phyloP scores from a whole-genome alignment of 176 grass and related monocot species.

The Rhynchospora breviuscula region DNA sequence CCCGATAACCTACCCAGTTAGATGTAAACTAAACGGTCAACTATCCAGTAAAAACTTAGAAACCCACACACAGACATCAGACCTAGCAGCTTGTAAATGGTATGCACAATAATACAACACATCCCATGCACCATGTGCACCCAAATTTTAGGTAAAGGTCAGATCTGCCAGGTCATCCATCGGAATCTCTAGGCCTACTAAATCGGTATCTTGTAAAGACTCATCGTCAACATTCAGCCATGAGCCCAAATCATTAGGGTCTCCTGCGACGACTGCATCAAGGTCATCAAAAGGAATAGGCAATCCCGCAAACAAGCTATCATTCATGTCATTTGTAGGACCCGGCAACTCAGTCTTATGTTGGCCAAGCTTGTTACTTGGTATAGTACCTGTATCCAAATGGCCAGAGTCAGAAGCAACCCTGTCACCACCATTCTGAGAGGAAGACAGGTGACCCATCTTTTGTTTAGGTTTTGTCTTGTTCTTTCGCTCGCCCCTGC shows the following conservation, averaged over 20 bases:
- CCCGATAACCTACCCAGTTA: constrained; percentile 13
- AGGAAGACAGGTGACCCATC: constrained; percentile 61
- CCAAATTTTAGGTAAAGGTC: constrained; percentile 15
- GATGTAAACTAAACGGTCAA: constrained; percentile 4
- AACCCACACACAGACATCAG: not conserved
- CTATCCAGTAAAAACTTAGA: not conserved
- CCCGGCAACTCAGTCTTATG: not conserved
- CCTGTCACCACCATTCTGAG: constrained; percentile 55
- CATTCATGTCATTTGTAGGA: not conserved
- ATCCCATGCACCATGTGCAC: not conserved
- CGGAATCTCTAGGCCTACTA: constrained; percentile 21
- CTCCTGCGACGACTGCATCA: constrained; percentile 18
- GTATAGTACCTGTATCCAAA: constrained; percentile 7
- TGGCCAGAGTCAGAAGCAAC: not conserved
- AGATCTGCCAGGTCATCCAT: constrained; percentile 29
- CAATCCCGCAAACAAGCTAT: constrained; percentile 16
- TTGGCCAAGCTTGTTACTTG: constrained; percentile 14
- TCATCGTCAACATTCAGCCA: constrained; percentile 26
- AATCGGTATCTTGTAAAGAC: constrained; percentile 22
- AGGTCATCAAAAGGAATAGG: constrained; percentile 20
- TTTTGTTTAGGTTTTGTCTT: constrained; percentile 87
- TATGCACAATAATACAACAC: constrained; percentile 20
- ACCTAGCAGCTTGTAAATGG: not conserved
- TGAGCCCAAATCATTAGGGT: constrained; percentile 21
- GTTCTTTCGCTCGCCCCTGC: constrained; percentile 66